Conservation (phyloP, 257 asterid genomes). For the Fraxinus quadrangulata region DNA sequence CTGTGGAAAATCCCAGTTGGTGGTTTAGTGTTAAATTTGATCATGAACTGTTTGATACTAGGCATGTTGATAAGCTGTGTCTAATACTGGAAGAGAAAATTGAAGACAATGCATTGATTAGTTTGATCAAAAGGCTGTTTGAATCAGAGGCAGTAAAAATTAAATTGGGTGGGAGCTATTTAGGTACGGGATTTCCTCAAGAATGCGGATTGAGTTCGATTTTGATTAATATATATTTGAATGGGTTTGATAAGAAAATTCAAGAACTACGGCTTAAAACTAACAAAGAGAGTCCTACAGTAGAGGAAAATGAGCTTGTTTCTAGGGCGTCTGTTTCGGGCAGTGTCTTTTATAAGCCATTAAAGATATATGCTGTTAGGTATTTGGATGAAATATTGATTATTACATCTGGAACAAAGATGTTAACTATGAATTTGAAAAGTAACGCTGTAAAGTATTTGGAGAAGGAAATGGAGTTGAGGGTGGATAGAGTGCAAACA, state of each 20-base stretch:
- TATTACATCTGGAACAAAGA: conserved; percentile 75
- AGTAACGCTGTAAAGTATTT: conserved; percentile 46
- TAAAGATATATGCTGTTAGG: conserved; percentile 76
- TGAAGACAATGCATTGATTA: conserved; percentile 53
- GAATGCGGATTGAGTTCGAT: conserved; percentile 75
- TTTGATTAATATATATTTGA: conserved; percentile 67
- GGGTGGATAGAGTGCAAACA: conserved; percentile 55
- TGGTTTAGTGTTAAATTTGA: conserved; percentile 75
- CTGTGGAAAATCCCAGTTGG: conserved; percentile 81
- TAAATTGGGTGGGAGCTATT: conserved; percentile 51
- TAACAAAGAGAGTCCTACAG: conserved; percentile 48
- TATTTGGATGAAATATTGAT: conserved; percentile 83
- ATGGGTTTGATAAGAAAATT: conserved; percentile 63
- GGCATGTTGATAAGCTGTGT: conserved; percentile 63
- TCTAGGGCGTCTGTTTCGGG: conserved; percentile 20
- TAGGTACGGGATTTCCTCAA: conserved; percentile 85
- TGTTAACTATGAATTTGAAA: conserved; percentile 68
- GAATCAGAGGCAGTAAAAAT: conserved; percentile 40
- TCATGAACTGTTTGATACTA: conserved; percentile 39
- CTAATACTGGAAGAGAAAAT: conserved; percentile 62
- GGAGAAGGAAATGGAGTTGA: conserved; percentile 54
- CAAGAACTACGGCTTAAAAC: conserved; percentile 59
- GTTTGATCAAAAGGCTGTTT: conserved; percentile 53
- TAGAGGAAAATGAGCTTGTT: conserved; percentile 47
- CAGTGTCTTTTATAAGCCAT: conserved; percentile 60